phyloP scores from a whole-genome alignment of 768 basidiomycete species.

The Holtermannia corniformis region DNA sequence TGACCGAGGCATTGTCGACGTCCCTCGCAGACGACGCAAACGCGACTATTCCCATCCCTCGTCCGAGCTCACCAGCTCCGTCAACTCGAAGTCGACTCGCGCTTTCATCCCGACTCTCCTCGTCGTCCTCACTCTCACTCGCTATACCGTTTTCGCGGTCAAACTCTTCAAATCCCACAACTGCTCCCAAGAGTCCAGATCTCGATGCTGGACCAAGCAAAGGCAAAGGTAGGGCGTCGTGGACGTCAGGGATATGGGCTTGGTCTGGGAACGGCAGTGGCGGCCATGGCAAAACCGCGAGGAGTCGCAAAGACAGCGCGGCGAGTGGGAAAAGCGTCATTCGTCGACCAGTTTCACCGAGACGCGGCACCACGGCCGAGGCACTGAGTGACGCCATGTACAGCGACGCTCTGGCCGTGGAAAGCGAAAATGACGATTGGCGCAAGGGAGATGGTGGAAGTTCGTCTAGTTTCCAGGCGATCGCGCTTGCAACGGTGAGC shows the following conservation, averaged over 20 bases:
- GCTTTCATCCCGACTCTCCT: neutral
- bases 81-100: neutral
- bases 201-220: neutral
- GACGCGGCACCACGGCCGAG: neutral
- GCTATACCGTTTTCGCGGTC: neutral
- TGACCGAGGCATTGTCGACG: slow-evolving; percentile 37
- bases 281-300: slow-evolving; percentile 6
- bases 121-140: neutral
- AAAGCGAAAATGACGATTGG: slow-evolving; percentile 29
- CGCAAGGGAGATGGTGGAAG: slow-evolving; percentile 32
- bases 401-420: too few species aligned
- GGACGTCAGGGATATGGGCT: slow-evolving; percentile 33
- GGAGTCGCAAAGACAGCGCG: slow-evolving; percentile 7
- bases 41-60: neutral
- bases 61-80: too few species aligned
- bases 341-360: neutral
- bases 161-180: neutral
- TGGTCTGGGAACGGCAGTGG: slow-evolving; percentile 6
- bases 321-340: slow-evolving; percentile 1
- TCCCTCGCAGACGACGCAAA: slow-evolving; percentile 10
- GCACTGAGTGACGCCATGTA: slow-evolving; percentile 3
- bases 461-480: slow-evolving; percentile 29
- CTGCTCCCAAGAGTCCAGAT: neutral
- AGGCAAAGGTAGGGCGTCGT: slow-evolving; percentile 10
- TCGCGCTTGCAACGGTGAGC: slow-evolving; percentile 35